Base-by-base conservation (phyloP, 192 early-diverging fungal species). In the Lobosporangium transversale region DNA sequence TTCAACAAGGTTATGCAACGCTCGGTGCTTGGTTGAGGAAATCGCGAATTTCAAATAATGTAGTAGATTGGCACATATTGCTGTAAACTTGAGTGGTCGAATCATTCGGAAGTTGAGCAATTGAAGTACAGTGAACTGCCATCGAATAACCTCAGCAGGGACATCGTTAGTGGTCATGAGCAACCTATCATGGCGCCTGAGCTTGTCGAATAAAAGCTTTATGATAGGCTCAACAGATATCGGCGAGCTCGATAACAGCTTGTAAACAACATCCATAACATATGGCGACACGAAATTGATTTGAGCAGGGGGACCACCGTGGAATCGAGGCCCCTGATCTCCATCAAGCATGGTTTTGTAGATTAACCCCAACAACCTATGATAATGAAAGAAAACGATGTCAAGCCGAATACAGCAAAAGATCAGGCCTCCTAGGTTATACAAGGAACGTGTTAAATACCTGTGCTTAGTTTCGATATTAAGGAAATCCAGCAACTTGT, bases 261-360 rank as follows among this genome's bases (percentile, higher is more conserved):
- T 91, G 61, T 91, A 94, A 33, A 92, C 86, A n/a, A 89, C 87
- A 58, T 94, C 92, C 12, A 92, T 76, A 1, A 89, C 86, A 60
- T 89, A 84, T 21, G 92, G 92, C 26, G 92, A 90, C 30, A 90
- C 87, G 45, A 91, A 92, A 2, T 79, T 85, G 52, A 88, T 57
- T 56, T 80, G 45, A 29, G 81, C 64, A 15, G 84, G 81, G 2
- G 82, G 70, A 24, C 82, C 80, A 20, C 80, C 83, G 42, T 87
- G 89, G 61, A 87, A 83, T 21, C 78, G 62, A 33, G 89, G 87
- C 29, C 85, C 86, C 31, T 66, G 70, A 50, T 88, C 85, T 56
- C 85, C 86, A 55, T 88, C 89, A 54, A 92, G 78, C 87, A 89
- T 89, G 87, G 89, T 89, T 62, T 89, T 90, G 74, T 90, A 88